phyloP scores from a whole-genome alignment of 257 asterid genomes.

The Solanum pinnatisectum region DNA sequence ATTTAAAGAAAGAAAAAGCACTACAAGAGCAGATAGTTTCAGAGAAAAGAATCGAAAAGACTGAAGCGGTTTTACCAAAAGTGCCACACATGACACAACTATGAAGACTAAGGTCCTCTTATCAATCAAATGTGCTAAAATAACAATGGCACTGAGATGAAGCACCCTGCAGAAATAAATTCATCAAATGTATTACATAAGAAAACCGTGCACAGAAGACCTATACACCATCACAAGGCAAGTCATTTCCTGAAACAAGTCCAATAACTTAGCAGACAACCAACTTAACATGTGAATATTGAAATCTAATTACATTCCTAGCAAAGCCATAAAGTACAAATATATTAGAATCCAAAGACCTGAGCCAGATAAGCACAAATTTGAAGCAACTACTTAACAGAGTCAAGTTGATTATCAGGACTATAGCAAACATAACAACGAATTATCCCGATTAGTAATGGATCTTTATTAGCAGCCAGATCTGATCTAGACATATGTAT shows the following conservation, averaged over 20 bases:
- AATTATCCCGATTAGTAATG: background rate
- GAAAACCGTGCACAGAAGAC: background rate
- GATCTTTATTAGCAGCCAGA: background rate
- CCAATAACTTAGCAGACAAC: background rate
- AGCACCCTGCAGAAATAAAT: background rate
- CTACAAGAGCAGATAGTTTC: background rate
- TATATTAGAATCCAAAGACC: background rate
- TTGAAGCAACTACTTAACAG: background rate
- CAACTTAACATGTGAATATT: background rate
- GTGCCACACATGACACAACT: background rate
- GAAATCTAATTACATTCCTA: background rate
- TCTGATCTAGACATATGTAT: background rate
- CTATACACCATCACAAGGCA: background rate
- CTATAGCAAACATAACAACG: background rate
- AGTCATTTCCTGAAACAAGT: background rate
- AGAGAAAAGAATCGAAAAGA: background rate
- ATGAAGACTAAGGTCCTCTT: background rate
- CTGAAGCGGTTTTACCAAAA: background rate
- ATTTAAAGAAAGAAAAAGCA: background rate
- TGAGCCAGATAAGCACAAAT: background rate
- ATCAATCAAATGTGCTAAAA: background rate
- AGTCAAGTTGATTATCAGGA: background rate
- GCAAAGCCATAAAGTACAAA: background rate
- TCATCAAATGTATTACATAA: background rate
- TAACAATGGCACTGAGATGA: background rate